These are phyloP conservation scores for Wickerhamomyces sp. DNA, from an alignment of 1,139 yeast species.

Conservation along the genomic window DNA sequence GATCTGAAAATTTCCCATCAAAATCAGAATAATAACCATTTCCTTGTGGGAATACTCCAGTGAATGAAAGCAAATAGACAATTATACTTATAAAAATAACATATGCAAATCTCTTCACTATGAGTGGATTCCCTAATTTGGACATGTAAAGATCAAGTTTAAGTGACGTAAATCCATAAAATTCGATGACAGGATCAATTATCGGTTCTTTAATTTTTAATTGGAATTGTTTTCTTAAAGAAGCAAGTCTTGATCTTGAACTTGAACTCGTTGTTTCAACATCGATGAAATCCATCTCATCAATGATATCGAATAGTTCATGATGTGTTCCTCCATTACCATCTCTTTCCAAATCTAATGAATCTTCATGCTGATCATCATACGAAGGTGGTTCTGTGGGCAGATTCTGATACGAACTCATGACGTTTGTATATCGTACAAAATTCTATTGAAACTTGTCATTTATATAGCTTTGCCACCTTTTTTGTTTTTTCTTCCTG, in stretches of 20 bases:
- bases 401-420: constrained; percentile 1
- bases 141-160: constrained; percentile 54
- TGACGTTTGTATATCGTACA: not conserved
- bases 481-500: not conserved
- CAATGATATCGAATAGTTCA: too few species aligned
- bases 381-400: constrained; percentile 4
- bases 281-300: constrained; percentile 40
- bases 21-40: constrained; percentile 35
- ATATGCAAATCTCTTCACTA: constrained; percentile 71
- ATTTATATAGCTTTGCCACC: not conserved
- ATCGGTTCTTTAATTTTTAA: constrained; percentile 47
- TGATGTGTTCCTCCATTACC: not conserved
- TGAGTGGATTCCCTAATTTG: constrained; percentile 77
- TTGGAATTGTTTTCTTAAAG: constrained; percentile 33
- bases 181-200: constrained; percentile 65
- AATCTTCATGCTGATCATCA: not conserved
- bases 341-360: constrained; percentile 5
- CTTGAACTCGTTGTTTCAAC: constrained; percentile 29
- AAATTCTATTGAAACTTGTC: not conserved
- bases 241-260: constrained; percentile 3
- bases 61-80: constrained; percentile 52
- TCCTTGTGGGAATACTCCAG: constrained; percentile 42
- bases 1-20: constrained; percentile 61
- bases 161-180: constrained; percentile 39
- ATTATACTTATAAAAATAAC: constrained; percentile 56